Conservation (phyloP, 306 rosid species). For the Inga oerstediana region DNA sequence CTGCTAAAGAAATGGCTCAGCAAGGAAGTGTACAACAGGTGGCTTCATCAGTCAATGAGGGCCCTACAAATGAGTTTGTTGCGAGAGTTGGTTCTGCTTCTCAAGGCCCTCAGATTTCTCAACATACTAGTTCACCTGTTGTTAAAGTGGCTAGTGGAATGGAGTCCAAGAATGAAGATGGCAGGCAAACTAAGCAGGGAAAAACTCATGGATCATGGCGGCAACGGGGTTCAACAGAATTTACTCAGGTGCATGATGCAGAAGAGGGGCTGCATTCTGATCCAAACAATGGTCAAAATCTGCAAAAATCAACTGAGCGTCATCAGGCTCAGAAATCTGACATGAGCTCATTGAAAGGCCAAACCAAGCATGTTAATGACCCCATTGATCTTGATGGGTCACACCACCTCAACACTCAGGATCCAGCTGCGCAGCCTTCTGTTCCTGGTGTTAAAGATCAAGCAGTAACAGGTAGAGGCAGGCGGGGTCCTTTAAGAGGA, state of each 20-base stretch:
- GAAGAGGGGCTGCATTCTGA: constrained; percentile 45
- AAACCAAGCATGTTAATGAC: constrained; percentile 48
- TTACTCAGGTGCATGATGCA: constrained; percentile 48
- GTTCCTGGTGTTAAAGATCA: constrained; percentile 57
- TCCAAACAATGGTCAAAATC: constrained; percentile 44
- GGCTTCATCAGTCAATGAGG: constrained; percentile 50
- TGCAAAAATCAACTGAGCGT: constrained; percentile 46
- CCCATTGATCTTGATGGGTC: constrained; percentile 55
- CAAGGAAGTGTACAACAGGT: constrained; percentile 64
- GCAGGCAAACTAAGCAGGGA: constrained; percentile 67
- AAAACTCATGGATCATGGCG: constrained; percentile 71
- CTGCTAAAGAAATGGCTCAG: constrained; percentile 92
- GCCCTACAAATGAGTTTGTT: constrained; percentile 41
- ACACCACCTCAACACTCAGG: constrained; percentile 41
- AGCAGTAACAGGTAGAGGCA: constrained; percentile 53
- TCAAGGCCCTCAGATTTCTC: constrained; percentile 40
- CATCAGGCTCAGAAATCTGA: constrained; percentile 39
- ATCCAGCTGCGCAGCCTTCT: constrained; percentile 46
- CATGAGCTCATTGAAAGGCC: constrained; percentile 45
- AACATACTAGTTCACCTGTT: constrained; percentile 39
- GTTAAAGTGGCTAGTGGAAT: constrained; percentile 51
- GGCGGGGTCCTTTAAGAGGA: constrained; percentile 61
- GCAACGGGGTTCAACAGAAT: constrained; percentile 61
- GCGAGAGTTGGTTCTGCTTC: constrained; percentile 51
- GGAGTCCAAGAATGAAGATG: constrained; percentile 62